These are phyloP conservation scores for Plasmodium sp. DNA, from an alignment of 169 alveolate species.

Conservation along the genomic window DNA sequence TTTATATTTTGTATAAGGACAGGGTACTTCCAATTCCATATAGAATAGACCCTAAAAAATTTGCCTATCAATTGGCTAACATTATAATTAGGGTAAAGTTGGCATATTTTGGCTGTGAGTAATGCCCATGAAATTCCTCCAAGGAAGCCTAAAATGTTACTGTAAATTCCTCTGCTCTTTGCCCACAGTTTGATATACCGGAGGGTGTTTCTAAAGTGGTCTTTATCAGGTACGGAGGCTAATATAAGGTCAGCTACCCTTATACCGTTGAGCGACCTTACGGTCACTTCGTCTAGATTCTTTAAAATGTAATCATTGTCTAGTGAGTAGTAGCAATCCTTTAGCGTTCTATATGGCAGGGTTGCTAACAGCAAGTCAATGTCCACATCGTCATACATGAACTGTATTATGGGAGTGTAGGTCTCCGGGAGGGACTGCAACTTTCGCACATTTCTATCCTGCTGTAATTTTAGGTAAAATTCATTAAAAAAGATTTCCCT, in stretches of 20 bases:
- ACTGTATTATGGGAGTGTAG: slow-evolving; percentile 97
- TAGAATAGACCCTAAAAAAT: slow-evolving; percentile 94
- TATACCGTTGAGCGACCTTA: slow-evolving; percentile 94
- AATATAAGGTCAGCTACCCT: slow-evolving; percentile 96
- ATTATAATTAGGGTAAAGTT: slow-evolving; percentile 94
- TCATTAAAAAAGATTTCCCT: slow-evolving; percentile 94
- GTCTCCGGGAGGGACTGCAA: slow-evolving; percentile 97
- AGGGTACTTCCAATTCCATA: slow-evolving; percentile 93
- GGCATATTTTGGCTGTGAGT: slow-evolving; percentile 97
- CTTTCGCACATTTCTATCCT: slow-evolving; percentile 92
- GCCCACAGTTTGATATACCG: slow-evolving; percentile 98
- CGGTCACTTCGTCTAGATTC: slow-evolving; percentile 92
- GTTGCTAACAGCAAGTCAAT: slow-evolving; percentile 98
- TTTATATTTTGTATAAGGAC: slow-evolving; percentile 92
- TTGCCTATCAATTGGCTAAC: slow-evolving; percentile 93
- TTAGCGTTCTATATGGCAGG: slow-evolving; percentile 88
- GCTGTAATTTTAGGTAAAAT: slow-evolving; percentile 91
- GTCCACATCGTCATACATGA: slow-evolving; percentile 93
- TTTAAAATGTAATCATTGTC: slow-evolving; percentile 87
- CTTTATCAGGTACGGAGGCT: slow-evolving; percentile 93
- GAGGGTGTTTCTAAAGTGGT: slow-evolving; percentile 93
- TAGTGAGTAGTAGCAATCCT: slow-evolving; percentile 85
- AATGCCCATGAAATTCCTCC: slow-evolving; percentile 99
- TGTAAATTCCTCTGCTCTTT: slow-evolving; percentile 97
- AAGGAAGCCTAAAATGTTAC: slow-evolving; percentile 97